phyloP scores from a whole-genome alignment of 306 rosid genomes.

The Hippophae rhamnoides region DNA sequence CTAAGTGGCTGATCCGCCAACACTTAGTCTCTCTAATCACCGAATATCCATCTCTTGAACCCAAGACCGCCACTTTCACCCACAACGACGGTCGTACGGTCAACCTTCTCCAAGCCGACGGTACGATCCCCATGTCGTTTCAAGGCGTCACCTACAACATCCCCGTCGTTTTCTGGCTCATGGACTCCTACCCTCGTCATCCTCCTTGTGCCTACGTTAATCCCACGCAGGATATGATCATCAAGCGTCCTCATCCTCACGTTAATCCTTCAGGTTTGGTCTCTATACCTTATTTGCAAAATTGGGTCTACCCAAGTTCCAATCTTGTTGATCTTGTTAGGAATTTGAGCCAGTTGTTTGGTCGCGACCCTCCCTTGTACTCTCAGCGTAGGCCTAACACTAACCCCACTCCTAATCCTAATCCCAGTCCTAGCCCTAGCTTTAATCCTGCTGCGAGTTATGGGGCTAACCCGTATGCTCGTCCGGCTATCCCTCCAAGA shows the following conservation, averaged over 20 bases:
- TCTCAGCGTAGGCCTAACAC: slow-evolving; percentile 57
- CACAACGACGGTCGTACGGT: slow-evolving; percentile 95
- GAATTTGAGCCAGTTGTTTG: slow-evolving; percentile 39
- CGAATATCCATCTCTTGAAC: slow-evolving; percentile 56
- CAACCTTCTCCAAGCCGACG: slow-evolving; percentile 83
- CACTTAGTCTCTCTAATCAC: slow-evolving; percentile 57
- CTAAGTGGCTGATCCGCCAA: slow-evolving; percentile 88
- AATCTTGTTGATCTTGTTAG: slow-evolving; percentile 53
- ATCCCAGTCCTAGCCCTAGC: slow-evolving; percentile 18
- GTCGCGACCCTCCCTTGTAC: slow-evolving; percentile 73
- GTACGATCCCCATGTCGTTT: slow-evolving; percentile 70
- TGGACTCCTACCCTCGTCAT: slow-evolving; percentile 88
- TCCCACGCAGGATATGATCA: slow-evolving; percentile 91
- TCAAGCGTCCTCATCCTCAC: slow-evolving; percentile 72
- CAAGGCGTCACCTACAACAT: slow-evolving; percentile 79
- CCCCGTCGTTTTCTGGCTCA: slow-evolving; percentile 83
- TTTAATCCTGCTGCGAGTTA: slow-evolving; percentile 16
- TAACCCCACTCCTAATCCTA: slow-evolving; percentile 23
- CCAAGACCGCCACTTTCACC: slow-evolving; percentile 77
- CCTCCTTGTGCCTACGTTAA: slow-evolving; percentile 82
- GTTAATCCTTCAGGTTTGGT: slow-evolving; percentile 83
- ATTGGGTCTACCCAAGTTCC: slow-evolving; percentile 77
- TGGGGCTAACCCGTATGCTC: slow-evolving; percentile 15
- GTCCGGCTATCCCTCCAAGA: slow-evolving; percentile 46
- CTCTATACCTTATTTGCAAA: slow-evolving; percentile 52